Conservation (phyloP, 2,329 filamentous ascomycete species). For the Raffaelea ambrosiae region DNA sequence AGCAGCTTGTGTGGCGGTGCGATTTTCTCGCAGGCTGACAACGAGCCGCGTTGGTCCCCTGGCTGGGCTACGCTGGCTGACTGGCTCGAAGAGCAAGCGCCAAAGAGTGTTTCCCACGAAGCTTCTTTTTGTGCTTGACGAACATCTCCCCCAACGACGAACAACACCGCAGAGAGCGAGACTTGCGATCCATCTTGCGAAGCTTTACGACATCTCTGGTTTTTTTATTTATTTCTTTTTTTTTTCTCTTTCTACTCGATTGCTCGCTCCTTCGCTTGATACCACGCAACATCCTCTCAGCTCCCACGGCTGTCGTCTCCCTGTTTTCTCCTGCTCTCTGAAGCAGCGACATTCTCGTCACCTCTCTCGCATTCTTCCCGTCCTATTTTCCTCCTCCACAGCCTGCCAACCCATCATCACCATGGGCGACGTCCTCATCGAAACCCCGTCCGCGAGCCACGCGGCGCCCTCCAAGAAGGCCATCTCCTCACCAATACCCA, state of each 20-base stretch:
- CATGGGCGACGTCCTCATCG: slow-evolving; percentile 85
- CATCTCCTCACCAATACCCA: slow-evolving; percentile 71
- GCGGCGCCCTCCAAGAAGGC: slow-evolving; percentile 74
- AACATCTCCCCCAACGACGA: too few relatives aligned
- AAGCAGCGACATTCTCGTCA: neutral
- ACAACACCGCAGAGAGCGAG: too few relatives aligned
- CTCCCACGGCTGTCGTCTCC: neutral
- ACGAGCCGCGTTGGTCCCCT: too few relatives aligned
- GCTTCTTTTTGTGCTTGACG: too few relatives aligned
- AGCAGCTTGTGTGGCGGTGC: too few relatives aligned
- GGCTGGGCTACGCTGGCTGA: too few relatives aligned
- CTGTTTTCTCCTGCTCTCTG: neutral
- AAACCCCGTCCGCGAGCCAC: slow-evolving; percentile 62
- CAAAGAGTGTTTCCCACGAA: too few relatives aligned
- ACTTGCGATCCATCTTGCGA: too few relatives aligned
- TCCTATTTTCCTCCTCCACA: neutral
- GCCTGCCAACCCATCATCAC: neutral
- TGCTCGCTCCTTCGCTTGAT: neutral
- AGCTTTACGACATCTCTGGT: too few relatives aligned
- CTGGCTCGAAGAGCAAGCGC: too few relatives aligned
- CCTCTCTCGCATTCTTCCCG: neutral
- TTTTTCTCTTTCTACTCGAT: neutral
- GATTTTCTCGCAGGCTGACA: too few relatives aligned
- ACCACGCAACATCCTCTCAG: neutral
- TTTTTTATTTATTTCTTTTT: neutral